A percentile compares a stretch with the other conserved stretches of the same genome.
phyloP scores from a whole-genome alignment of 2,329 filamentous ascomycete genomes.

The Fusarium beomiforme region DNA sequence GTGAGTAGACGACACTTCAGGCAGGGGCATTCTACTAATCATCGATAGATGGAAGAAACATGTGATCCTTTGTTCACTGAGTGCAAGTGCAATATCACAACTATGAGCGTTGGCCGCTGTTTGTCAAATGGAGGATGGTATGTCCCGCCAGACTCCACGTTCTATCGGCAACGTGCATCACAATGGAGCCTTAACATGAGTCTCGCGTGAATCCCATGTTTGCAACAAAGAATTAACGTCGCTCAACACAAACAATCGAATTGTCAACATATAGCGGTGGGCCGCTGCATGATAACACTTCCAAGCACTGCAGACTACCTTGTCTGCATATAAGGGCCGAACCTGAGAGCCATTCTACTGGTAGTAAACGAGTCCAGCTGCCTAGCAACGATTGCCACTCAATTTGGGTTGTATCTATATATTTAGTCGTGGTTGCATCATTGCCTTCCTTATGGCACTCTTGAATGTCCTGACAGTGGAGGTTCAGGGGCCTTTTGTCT shows the following conservation, averaged over 20 bases:
- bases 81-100: not conserved
- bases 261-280: not conserved
- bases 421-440: conserved; percentile 13
- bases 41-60: not conserved
- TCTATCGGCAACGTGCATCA: not conserved
- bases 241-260: not conserved
- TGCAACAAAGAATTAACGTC: not conserved
- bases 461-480: conserved; percentile 10
- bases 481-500: conserved; percentile 17
- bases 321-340: not conserved
- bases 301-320: not conserved
- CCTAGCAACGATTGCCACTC: not conserved
- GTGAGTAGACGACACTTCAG: not conserved
- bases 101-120: not conserved
- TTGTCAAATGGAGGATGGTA: not conserved
- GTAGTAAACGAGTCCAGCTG: not conserved
- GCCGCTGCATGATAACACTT: not conserved
- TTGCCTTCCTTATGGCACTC: not conserved
- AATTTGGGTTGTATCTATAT: not conserved
- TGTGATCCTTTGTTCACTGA: not conserved
- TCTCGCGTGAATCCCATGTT: not conserved
- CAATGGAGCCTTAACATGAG: not conserved
- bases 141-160: not conserved
- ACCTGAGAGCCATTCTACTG: not conserved
- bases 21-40: not conserved